These are phyloP conservation scores for Phaffia australis DNA, from an alignment of 768 basidiomycete species.

Conservation along the genomic window DNA sequence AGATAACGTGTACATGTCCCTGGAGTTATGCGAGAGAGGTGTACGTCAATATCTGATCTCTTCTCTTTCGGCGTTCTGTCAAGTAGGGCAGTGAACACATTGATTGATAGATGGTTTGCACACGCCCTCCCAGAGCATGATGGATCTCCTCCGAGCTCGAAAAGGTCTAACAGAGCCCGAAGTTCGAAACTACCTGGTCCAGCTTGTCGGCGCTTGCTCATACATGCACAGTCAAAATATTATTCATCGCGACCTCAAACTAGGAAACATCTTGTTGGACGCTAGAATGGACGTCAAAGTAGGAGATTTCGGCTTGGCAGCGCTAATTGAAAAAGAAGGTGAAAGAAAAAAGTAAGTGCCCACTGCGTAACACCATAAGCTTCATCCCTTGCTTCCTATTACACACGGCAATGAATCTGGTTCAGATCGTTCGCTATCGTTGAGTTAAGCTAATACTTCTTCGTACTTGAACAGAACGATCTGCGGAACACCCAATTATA, in stretches of 20 bases:
- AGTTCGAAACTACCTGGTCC: slow-evolving; percentile 81
- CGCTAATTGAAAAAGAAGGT: slow-evolving; percentile 88
- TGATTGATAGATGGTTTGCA: not conserved
- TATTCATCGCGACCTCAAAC: slow-evolving; percentile 93
- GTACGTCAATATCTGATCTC: slow-evolving; percentile 33
- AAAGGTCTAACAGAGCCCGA: slow-evolving; percentile 84
- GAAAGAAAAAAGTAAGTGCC: slow-evolving; percentile 73
- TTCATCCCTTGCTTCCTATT: not conserved
- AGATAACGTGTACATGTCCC: slow-evolving; percentile 92
- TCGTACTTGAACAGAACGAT: slow-evolving; percentile 51
- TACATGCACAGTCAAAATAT: slow-evolving; percentile 97
- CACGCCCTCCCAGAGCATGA: slow-evolving; percentile 32
- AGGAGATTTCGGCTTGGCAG: slow-evolving; percentile 93
- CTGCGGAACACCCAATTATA: slow-evolving; percentile 97
- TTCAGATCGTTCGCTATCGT: not conserved
- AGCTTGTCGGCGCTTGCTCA: slow-evolving; percentile 87
- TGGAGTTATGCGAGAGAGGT: slow-evolving; percentile 83
- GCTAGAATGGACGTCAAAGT: slow-evolving; percentile 88
- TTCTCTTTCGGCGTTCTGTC: not conserved
- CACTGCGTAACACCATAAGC: too few relatives aligned
- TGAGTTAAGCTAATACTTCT: not conserved
- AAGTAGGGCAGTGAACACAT: not conserved
- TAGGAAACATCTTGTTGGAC: slow-evolving; percentile 90
- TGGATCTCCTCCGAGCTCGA: slow-evolving; percentile 69
- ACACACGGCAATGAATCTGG: not conserved